Evolutionary conservation across 805 yeast genomes (phyloP), one percentile per base, ranked within the genome.

Genomic region (Teunomyces pallodes): DNA sequence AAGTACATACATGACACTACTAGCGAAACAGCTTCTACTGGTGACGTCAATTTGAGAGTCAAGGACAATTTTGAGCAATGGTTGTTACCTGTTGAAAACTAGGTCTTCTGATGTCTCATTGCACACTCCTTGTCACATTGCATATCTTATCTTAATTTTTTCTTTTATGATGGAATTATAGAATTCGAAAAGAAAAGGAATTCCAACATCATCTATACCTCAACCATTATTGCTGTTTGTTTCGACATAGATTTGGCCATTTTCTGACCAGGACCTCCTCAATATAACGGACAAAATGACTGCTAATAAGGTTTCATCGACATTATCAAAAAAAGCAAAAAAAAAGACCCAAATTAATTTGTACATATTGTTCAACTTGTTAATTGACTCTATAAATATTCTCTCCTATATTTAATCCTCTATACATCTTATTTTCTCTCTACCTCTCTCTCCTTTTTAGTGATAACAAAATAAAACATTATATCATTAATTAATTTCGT

Each of bases 21-120:
- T 28, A 57, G 50, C 43, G 56, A 57, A 26, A 58, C 57, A 31
- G 74, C 70, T 36, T 65, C 69, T 39, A 65, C 72, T 45, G 70
- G 66, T 27, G 84, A 80, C 49, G 66, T 77, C 54, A 80, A 81
- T 60, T 74, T 87, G 53, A 81, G 94, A 61, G 80, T 84, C 24
- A 75, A 74, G 49, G 70, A 68, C 42, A 79, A 79, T 63, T 82
- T 79, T 66, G 71, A 76, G 51, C 80, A 75, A 52, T 89, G 96
- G 95, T 77, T 90, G 42, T 72, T 90, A 54, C 82, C 87, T 2
- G 45, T 42, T 29, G 47, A 46, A 27, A 45, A 47, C 17, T 47
- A 50, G 43, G 24, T 14, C 14, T 6, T 28, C 13, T 41, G 28
- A 8, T 29, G 16, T 28, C 16, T 41, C 35, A 13, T 41, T 7